Evolutionary conservation across 140 eudicot genomes (phyloP).

Genomic region (Erigeron philadelphicus): DNA sequence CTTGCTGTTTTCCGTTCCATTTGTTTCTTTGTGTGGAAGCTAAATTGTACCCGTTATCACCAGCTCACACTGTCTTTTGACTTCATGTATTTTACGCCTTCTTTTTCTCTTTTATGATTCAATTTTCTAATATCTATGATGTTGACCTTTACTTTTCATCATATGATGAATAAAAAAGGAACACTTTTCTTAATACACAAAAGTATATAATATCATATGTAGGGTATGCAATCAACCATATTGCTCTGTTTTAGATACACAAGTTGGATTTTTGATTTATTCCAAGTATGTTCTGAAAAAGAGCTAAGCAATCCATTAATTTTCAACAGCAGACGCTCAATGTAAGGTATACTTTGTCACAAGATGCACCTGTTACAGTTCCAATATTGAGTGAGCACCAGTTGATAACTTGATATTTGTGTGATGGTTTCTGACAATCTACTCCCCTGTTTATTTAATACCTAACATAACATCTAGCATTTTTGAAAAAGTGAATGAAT

Average conservation of each 20-base stretch:
- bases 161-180: not conserved
- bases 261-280: not conserved
- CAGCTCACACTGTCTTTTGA: not conserved
- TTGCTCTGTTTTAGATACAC: slow-evolving; percentile 9
- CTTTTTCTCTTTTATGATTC: not conserved
- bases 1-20: not conserved
- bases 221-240: slow-evolving; percentile 1
- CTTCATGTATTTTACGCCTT: not conserved
- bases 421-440: slow-evolving; percentile 1
- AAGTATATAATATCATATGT: not conserved
- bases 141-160: not conserved
- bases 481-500: slow-evolving; percentile 6
- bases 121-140: not conserved
- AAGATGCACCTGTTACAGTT: not conserved
- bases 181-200: not conserved
- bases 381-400: not conserved
- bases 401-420: slow-evolving; percentile 4
- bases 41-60: not conserved
- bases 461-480: not conserved
- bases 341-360: not conserved
- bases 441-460: no score
- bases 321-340: not conserved
- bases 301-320: not conserved
- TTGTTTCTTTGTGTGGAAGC: slow-evolving; percentile 8
- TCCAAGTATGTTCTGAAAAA: not conserved